phyloP scores from a whole-genome alignment of 768 basidiomycete genomes.

The Psilocybe cyanescens region DNA sequence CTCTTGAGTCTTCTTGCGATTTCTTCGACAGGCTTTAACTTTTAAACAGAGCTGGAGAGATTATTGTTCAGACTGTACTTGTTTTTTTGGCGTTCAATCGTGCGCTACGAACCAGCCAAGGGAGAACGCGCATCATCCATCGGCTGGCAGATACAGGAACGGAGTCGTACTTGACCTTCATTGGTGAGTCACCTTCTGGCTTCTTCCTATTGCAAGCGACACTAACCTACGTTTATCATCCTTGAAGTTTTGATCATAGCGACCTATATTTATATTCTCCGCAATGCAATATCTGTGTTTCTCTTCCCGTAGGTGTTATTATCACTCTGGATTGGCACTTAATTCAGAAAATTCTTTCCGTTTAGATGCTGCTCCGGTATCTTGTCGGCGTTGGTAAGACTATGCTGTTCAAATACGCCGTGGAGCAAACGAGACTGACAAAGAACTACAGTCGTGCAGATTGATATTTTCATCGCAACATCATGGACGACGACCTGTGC shows the following conservation, averaged over 20 bases:
- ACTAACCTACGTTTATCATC: background rate
- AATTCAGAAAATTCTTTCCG: background rate
- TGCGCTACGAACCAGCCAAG: background rate
- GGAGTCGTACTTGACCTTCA: background rate
- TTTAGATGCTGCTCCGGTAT: constrained; percentile 1
- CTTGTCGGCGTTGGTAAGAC: background rate
- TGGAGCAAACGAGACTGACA: background rate
- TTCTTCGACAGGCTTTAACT: background rate
- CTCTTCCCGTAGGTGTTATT: background rate
- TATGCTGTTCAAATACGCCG: background rate
- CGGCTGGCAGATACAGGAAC: background rate
- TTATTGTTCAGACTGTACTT: background rate
- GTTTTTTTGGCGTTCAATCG: constrained; percentile 1
- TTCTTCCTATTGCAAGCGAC: background rate
- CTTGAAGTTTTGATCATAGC: background rate
- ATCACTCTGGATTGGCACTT: background rate
- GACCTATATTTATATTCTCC: background rate
- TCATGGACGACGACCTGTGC: background rate
- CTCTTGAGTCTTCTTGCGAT: background rate
- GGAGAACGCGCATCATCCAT: background rate
- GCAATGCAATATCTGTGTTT: background rate
- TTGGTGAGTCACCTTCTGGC: background rate
- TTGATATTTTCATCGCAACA: background rate
- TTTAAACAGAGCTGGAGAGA: background rate
- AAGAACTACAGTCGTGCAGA: background rate